Conservation (phyloP, 768 basidiomycete genomes). For the Suillus americanus region DNA sequence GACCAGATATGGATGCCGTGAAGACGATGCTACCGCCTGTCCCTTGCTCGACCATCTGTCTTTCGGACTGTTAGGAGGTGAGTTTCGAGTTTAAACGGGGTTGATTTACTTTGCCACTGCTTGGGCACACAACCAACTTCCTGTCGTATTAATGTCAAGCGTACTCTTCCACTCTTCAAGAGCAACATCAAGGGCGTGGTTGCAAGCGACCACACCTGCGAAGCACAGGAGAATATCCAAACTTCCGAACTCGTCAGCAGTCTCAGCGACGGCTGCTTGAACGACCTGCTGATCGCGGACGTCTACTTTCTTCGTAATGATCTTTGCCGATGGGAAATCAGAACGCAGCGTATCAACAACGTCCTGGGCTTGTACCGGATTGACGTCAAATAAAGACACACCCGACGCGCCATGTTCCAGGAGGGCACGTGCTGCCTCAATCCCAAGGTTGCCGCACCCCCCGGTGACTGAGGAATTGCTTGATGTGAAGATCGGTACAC, state of each 20-base stretch:
- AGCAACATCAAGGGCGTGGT: conserved; percentile 32
- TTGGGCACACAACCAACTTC: conserved; percentile 45
- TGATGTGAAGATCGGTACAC: background rate
- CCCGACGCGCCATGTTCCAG: conserved; percentile 43
- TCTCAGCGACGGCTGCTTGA: conserved; percentile 28
- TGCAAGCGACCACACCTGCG: conserved; percentile 39
- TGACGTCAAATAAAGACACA: conserved; percentile 27
- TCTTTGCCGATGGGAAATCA: conserved; percentile 30
- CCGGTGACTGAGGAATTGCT: conserved; percentile 37
- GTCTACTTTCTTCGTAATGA: conserved; percentile 35
- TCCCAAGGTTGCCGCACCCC: conserved; percentile 40
- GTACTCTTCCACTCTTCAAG: conserved; percentile 37
- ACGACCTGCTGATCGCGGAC: conserved; percentile 25
- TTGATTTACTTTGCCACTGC: conserved; percentile 36
- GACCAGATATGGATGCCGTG: conserved; percentile 43
- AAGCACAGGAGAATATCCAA: conserved; percentile 42
- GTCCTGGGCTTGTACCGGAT: conserved; percentile 9
- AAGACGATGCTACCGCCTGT: conserved; percentile 43
- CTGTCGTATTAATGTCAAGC: conserved; percentile 44
- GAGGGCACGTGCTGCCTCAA: conserved; percentile 38
- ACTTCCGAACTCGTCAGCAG: conserved; percentile 29
- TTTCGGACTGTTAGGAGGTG: conserved; percentile 13
- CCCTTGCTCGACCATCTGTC: conserved; percentile 42
- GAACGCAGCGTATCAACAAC: conserved; percentile 21
- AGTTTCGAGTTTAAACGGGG: background rate